Percentiles rank a stretch among this genome's conserved stretches.
These are phyloP conservation scores for Trametes gibbosa DNA, from an alignment of 768 basidiomycete genomes.

Conservation along the genomic window DNA sequence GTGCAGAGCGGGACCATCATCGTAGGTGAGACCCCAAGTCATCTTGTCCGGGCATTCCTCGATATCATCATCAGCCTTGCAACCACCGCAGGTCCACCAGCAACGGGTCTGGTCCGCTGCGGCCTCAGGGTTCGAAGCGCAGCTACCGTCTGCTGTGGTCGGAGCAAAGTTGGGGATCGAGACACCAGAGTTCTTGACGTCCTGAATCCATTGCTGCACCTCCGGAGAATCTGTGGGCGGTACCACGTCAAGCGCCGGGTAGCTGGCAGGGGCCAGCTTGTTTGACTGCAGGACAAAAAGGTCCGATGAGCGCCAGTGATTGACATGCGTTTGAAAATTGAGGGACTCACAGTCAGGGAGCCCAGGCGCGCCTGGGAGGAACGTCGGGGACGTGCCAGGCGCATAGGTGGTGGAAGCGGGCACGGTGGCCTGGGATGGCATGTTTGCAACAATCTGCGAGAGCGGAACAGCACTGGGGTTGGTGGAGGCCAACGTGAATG, in stretches of 20 bases:
- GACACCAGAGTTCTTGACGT: slow-evolving; percentile 55
- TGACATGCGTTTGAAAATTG: not conserved
- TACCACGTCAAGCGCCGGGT: slow-evolving; percentile 61
- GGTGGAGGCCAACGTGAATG: slow-evolving; percentile 28
- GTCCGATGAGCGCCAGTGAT: not conserved
- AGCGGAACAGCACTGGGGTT: slow-evolving; percentile 38
- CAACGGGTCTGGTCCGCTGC: slow-evolving; percentile 54
- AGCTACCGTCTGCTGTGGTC: slow-evolving; percentile 45
- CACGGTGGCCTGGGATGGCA: slow-evolving; percentile 28
- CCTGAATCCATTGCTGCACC: slow-evolving; percentile 69
- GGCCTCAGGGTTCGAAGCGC: slow-evolving; percentile 52
- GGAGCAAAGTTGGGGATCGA: slow-evolving; percentile 52
- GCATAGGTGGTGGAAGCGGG: slow-evolving; percentile 34
- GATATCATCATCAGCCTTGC: slow-evolving; percentile 65
- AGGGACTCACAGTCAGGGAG: slow-evolving; percentile 47
- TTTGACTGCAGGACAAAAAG: slow-evolving; percentile 33
- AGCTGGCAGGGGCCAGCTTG: slow-evolving; percentile 48
- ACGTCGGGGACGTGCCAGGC: slow-evolving; percentile 38
- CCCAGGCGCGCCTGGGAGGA: slow-evolving; percentile 55
- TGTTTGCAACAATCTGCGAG: slow-evolving; percentile 27
- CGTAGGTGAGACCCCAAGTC: slow-evolving; percentile 61
- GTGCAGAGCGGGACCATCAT: slow-evolving; percentile 80
- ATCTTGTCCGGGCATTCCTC: slow-evolving; percentile 66
- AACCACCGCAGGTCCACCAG: slow-evolving; percentile 84
- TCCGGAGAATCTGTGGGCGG: slow-evolving; percentile 61